Conservation (phyloP, 768 basidiomycete genomes). For the Boletus eberwhitei region DNA sequence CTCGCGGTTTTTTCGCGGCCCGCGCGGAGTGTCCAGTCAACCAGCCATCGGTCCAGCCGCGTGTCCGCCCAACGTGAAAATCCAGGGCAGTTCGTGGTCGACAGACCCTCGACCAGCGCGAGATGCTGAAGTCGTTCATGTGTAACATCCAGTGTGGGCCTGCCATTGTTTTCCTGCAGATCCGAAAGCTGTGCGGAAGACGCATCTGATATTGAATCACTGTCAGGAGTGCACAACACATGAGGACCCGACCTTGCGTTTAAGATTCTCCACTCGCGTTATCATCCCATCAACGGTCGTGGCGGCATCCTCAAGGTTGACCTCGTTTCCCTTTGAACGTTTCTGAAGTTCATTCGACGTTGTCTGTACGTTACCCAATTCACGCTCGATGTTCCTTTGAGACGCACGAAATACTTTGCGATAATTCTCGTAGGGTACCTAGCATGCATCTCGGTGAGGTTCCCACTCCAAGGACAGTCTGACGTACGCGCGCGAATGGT, state of each 20-base stretch:
- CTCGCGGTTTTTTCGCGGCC: constrained; percentile 77
- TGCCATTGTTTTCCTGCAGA: constrained; percentile 43
- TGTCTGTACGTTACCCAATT: constrained; percentile 58
- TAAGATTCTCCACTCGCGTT: constrained; percentile 69
- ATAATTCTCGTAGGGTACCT: constrained; percentile 91
- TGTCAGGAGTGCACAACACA: constrained; percentile 8
- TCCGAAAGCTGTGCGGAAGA: constrained; percentile 42
- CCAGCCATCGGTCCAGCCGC: constrained; percentile 83
- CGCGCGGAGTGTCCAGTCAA: constrained; percentile 86
- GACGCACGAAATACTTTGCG: constrained; percentile 83
- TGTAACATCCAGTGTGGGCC: constrained; percentile 67
- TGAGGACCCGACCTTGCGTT: constrained; percentile 69
- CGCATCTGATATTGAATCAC: constrained; percentile 18
- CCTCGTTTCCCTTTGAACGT: constrained; percentile 36
- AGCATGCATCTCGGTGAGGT: constrained; percentile 11
- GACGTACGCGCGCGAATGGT: constrained; percentile 68
- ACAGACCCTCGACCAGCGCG: constrained; percentile 56
- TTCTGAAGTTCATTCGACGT: constrained; percentile 58
- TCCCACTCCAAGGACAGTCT: neutral
- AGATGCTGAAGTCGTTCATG: constrained; percentile 73
- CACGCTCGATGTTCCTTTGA: constrained; percentile 79
- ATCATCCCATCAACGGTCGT: constrained; percentile 75
- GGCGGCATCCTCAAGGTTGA: constrained; percentile 49
- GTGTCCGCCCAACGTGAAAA: constrained; percentile 77
- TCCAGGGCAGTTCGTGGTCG: constrained; percentile 49